A percentile compares a stretch with the other conserved stretches of the same genome.
phyloP scores from a whole-genome alignment of 768 basidiomycete species.

The Hygrocybe coccinea region DNA sequence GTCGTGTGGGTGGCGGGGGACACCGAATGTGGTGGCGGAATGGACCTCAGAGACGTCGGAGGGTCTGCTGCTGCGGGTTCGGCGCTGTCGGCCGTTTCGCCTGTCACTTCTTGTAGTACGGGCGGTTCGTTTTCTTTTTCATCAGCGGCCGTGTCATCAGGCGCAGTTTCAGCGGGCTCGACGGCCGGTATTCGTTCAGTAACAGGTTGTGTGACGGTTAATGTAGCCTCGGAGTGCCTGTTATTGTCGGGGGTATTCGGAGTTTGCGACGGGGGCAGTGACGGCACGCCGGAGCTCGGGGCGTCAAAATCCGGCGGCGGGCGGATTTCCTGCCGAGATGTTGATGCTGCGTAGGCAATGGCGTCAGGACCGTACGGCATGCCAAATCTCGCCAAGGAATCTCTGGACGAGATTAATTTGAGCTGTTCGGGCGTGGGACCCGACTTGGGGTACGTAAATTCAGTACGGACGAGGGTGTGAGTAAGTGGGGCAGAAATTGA shows the following conservation, averaged over 20 bases:
- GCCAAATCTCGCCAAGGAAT: conserved; percentile 64
- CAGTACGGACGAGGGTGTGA: conserved; percentile 66
- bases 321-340: conserved; percentile 40
- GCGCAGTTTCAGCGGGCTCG: background rate
- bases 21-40: background rate
- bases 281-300: conserved; percentile 3
- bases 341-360: conserved; percentile 53
- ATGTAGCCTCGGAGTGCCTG: background rate
- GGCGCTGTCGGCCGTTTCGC: too few species aligned
- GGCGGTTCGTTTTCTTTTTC: too few species aligned
- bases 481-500: conserved; percentile 74
- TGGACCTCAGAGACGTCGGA: background rate
- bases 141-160: too few species aligned
- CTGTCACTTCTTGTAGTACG: too few species aligned
- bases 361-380: conserved; percentile 75
- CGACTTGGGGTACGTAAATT: conserved; percentile 60
- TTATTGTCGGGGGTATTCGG: background rate
- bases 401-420: conserved; percentile 63
- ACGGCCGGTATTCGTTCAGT: background rate
- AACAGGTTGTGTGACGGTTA: too few species aligned
- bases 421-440: conserved; percentile 64
- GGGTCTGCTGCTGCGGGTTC: background rate
- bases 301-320: conserved; percentile 53
- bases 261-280: background rate
- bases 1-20: background rate